Percentiles rank a stretch among this genome's conserved stretches.
phyloP scores from a whole-genome alignment of 2,329 filamentous ascomycete species.

The Cladophialophora psammophila region DNA sequence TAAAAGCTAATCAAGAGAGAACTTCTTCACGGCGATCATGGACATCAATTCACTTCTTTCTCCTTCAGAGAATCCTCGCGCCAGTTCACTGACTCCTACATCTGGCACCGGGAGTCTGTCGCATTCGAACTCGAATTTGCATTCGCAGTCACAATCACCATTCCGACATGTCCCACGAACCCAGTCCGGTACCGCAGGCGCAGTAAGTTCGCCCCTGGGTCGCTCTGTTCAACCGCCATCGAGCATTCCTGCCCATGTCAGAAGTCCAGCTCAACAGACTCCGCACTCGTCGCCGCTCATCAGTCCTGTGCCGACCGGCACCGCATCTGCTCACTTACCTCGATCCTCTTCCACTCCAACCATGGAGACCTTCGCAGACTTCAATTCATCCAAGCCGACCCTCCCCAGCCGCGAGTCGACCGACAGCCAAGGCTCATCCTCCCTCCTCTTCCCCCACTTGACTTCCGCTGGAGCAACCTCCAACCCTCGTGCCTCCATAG shows the following conservation, averaged over 20 bases:
- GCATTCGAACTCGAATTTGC: conserved; percentile 33
- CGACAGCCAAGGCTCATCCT: conserved; percentile 47
- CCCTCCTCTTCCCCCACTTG: conserved; percentile 28
- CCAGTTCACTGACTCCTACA: conserved; percentile 34
- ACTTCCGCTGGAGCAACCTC: conserved; percentile 33
- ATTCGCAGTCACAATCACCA: conserved; percentile 41
- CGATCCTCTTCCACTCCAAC: conserved; percentile 54
- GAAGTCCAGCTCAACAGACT: conserved; percentile 47
- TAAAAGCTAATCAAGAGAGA: background rate
- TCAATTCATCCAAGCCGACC: conserved; percentile 52
- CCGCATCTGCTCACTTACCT: conserved; percentile 46
- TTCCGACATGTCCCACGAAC: conserved; percentile 49
- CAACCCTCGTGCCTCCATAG: conserved; percentile 50
- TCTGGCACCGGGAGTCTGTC: conserved; percentile 44
- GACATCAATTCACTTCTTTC: conserved; percentile 41
- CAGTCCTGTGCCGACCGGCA: conserved; percentile 49
- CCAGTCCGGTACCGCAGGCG: conserved; percentile 41
- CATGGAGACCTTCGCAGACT: conserved; percentile 59
- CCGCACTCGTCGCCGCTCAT: conserved; percentile 50
- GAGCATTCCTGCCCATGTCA: conserved; percentile 46
- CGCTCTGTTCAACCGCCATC: conserved; percentile 45
- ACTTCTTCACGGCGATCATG: conserved; percentile 24
- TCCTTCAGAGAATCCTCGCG: conserved; percentile 32
- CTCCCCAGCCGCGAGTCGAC: conserved; percentile 51
- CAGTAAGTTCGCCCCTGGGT: conserved; percentile 53